Evolutionary conservation across 2,329 filamentous ascomycete genomes (phyloP).

Genomic region (Pezicula radicicola): DNA sequence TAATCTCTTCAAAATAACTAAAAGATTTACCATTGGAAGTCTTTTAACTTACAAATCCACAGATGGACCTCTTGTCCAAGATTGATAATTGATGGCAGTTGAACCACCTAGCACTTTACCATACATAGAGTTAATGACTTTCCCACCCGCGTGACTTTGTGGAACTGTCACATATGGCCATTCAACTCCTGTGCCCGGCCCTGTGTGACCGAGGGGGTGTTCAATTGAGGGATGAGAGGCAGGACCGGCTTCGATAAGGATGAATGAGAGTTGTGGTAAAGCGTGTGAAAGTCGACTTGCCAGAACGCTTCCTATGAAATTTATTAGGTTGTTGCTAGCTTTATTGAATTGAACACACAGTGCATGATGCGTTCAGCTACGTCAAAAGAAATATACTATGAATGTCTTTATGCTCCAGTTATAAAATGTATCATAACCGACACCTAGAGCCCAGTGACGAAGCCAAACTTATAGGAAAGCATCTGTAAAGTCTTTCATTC

Average conservation of each 20-base stretch:
- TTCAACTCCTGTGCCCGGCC: constrained; percentile 16
- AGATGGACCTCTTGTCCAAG: constrained; percentile 19
- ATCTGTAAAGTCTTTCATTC: too few species aligned
- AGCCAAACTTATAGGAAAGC: too few species aligned
- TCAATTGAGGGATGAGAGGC: constrained; percentile 2
- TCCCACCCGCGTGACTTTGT: constrained; percentile 21
- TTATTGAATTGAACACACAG: too few species aligned
- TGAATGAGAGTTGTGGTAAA: constrained; percentile 27
- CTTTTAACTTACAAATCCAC: constrained; percentile 35
- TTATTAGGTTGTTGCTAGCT: too few species aligned
- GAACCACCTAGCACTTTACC: constrained; percentile 40
- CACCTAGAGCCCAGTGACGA: too few species aligned
- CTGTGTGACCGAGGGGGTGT: constrained; percentile 1
- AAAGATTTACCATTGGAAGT: not conserved
- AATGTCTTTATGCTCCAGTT: too few species aligned
- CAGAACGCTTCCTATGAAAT: constrained; percentile 28
- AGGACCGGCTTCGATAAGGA: constrained; percentile 36
- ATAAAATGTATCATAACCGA: too few species aligned
- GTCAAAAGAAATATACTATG: too few species aligned
- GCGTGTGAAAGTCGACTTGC: constrained; percentile 27
- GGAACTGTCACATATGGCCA: constrained; percentile 32
- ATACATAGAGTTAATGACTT: constrained; percentile 23
- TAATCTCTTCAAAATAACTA: constrained; percentile 6
- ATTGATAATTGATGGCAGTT: constrained; percentile 32
- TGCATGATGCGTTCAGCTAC: too few species aligned